Evolutionary conservation across 257 asterid genomes (phyloP), one percentile per base, ranked within the genome.

Genomic region (Nicotiana benthamiana): DNA sequence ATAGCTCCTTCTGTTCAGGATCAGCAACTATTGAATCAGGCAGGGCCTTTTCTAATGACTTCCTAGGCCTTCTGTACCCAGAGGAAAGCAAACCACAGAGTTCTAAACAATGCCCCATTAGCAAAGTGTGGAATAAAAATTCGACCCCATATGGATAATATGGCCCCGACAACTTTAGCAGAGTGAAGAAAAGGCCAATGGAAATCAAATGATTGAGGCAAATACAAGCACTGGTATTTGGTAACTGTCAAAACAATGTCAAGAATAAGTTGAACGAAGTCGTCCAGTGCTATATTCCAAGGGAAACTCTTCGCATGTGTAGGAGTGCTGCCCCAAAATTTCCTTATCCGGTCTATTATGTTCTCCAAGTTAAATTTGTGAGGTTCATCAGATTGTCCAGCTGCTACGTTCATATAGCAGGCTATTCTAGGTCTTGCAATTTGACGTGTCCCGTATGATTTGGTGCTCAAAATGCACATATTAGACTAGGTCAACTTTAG

Each of bases 71-170:
- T 77, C 82, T 80, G 77, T 87, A 92, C 95, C 95, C 97, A 93
- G 67, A 77, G 79, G 80, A 93, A 86, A 80, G 91, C 89, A 84
- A 91, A 86, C 97, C 98, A 93, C 68, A 93, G 67, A 36, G 94
- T 89, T 90, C 94, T 92, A 83, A 85, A 89, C 36, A 95, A 63
- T 75, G 88, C 97, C 52, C 98, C 98, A 80, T 93, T 95, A 53
- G 95, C 98, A 18, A 95, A 83, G 86, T 93, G 95, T 11, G 99
- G 99, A 77, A 93, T 87, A 63, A 95, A 84, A 77, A 95, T 79
- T 34, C 98, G 94, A 18, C 98, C 99, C 97, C 97, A 95, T 93
- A 93, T 51, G 97, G 95, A 85, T 95, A 95, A 87, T 91, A 92
- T 16, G 98, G 99, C 22, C 99, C 99, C 3, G 93, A 93, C 83